These are phyloP conservation scores for Plasmodium berghei DNA, from an alignment of 169 alveolate genomes.

Conservation along the genomic window DNA sequence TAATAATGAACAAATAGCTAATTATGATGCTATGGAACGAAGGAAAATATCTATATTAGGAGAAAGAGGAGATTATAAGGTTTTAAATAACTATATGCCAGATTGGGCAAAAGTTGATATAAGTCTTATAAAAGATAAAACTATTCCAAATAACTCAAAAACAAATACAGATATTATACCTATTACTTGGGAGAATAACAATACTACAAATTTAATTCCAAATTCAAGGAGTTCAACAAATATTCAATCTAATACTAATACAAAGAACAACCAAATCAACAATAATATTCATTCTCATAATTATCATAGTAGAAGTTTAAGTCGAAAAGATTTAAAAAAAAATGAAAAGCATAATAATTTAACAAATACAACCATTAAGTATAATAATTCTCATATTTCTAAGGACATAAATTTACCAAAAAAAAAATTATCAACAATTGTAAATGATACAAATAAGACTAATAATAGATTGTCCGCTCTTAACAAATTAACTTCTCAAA, in stretches of 20 bases:
- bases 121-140: constrained; percentile 72
- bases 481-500: constrained; percentile 24
- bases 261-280: not conserved
- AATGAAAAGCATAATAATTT: constrained; percentile 1
- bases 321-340: not conserved
- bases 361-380: not conserved
- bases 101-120: constrained; percentile 77
- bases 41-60: constrained; percentile 79
- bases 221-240: constrained; percentile 15
- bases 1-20: constrained; percentile 78
- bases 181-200: constrained; percentile 7
- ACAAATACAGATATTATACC: constrained; percentile 19
- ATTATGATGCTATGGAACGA: constrained; percentile 88
- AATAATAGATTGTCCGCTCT: constrained; percentile 23
- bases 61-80: constrained; percentile 78
- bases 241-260: constrained; percentile 1
- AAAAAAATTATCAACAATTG: not conserved
- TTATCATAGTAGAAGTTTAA: constrained; percentile 10
- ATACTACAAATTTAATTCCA: not conserved
- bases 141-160: constrained; percentile 34
- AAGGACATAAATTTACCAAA: not conserved
- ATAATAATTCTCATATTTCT: not conserved
- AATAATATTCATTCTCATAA: not conserved
- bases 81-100: constrained; percentile 48
- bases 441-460: not conserved